Percentiles rank a stretch among this genome's conserved stretches.
Conservation (phyloP, 2,329 filamentous ascomycete species). For the Leptographium flavum region DNA sequence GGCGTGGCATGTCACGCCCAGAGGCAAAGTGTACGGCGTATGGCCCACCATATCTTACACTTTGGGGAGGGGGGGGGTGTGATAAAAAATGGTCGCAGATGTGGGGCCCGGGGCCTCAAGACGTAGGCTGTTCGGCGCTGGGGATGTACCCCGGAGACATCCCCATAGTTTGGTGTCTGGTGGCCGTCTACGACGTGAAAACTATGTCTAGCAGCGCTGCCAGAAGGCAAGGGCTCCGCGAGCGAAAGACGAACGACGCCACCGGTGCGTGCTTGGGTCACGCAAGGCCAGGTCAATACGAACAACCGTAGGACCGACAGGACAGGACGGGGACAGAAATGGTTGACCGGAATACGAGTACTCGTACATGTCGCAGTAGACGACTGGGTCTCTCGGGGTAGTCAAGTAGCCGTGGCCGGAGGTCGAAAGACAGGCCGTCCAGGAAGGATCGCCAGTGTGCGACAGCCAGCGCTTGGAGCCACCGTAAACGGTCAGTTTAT, state of each 20-base stretch:
- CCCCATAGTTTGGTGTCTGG: constrained; percentile 2
- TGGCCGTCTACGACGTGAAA: too few relatives aligned
- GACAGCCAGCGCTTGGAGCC: neutral
- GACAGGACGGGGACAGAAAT: neutral
- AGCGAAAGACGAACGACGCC: too few relatives aligned
- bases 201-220: neutral
- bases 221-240: too few relatives aligned
- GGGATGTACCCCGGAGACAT: constrained; percentile 5
- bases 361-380: neutral
- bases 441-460: neutral
- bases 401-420: too few relatives aligned
- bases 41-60: neutral
- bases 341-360: too few relatives aligned
- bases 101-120: constrained; percentile 2
- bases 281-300: neutral
- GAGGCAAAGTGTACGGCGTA: neutral
- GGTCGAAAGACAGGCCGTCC: neutral
- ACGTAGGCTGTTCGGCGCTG: constrained; percentile 1
- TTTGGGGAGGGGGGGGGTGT: neutral
- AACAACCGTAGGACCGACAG: too few relatives aligned
- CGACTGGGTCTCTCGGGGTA: too few relatives aligned
- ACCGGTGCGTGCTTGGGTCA: neutral
- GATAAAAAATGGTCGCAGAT: neutral
- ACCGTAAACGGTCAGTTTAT: neutral
- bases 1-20: constrained; percentile 2